Evolutionary conservation across 495 filamentous ascomycete genomes (phyloP).

Genomic region (Lindgomyces ingoldianus): DNA sequence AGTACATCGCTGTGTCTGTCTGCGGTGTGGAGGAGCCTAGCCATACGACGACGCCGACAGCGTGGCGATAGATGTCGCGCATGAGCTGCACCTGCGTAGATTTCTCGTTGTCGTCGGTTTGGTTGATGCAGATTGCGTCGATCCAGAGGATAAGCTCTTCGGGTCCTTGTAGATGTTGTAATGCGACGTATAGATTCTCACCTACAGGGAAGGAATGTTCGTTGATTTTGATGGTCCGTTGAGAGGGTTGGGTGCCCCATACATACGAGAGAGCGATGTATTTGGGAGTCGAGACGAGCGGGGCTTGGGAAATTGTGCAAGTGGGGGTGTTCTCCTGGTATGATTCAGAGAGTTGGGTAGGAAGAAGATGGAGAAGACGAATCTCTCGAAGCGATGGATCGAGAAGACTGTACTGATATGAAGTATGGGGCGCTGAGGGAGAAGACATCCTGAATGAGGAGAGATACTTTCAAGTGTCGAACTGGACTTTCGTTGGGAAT

Average conservation of each 20-base stretch:
- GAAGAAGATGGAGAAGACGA: background rate
- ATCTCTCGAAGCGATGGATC: background rate
- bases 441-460: background rate
- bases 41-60: slow-evolving; percentile 37
- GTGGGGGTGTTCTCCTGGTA: background rate
- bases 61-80: slow-evolving; percentile 36
- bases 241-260: slow-evolving; percentile 4
- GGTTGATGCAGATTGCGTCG: slow-evolving; percentile 44
- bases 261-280: slow-evolving; percentile 19
- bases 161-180: background rate
- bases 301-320: background rate
- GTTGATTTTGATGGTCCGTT: background rate
- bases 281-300: background rate
- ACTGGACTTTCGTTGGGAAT: no score
- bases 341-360: background rate
- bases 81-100: slow-evolving; percentile 39
- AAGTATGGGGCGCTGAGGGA: no score
- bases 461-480: no score
- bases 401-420: background rate
- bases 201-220: background rate
- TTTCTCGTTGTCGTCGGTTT: slow-evolving; percentile 34
- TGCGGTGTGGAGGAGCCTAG: slow-evolving; percentile 41
- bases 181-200: background rate
- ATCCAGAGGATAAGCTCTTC: slow-evolving; percentile 2
- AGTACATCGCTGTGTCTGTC: slow-evolving; percentile 2